Evolutionary conservation across 2,329 filamentous ascomycete genomes (phyloP).

Genomic region (Trichoderma atrobrunneum): DNA sequence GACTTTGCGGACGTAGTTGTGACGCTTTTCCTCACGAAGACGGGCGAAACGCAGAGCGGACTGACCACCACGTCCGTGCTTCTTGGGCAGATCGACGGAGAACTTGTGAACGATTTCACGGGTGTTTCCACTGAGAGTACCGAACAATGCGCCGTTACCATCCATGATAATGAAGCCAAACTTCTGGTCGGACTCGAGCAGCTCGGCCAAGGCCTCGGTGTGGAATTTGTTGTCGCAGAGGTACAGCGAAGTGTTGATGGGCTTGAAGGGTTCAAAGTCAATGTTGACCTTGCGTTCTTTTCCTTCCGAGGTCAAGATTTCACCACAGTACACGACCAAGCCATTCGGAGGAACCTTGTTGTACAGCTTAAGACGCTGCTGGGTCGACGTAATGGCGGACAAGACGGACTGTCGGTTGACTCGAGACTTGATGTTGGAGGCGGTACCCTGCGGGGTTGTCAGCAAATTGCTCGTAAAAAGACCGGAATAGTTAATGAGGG

Average conservation of each 20-base stretch:
- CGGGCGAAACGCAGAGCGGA: constrained; percentile 98
- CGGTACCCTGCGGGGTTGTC: constrained; percentile 70
- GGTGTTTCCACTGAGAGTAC: constrained; percentile 95
- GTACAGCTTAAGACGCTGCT: constrained; percentile 98
- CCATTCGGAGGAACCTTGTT: constrained; percentile 98
- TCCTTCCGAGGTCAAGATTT: constrained; percentile 98
- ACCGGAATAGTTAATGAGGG: not conserved
- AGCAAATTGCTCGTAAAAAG: constrained; percentile 22
- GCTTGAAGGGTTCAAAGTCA: constrained; percentile 99
- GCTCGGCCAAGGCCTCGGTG: constrained; percentile 92
- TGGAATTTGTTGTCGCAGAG: constrained; percentile 99
- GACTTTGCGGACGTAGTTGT: constrained; percentile 99
- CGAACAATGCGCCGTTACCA: constrained; percentile 95
- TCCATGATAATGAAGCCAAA: constrained; percentile 99
- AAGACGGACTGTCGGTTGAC: constrained; percentile 98
- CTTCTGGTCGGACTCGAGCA: constrained; percentile 97
- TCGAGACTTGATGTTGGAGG: constrained; percentile 98
- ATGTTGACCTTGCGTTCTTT: constrained; percentile 99
- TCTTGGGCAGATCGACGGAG: constrained; percentile 97
- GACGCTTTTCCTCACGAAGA: constrained; percentile 98
- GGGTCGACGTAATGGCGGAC: constrained; percentile 97
- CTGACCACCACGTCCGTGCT: constrained; percentile 99
- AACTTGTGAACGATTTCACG: constrained; percentile 97
- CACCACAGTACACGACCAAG: constrained; percentile 97
- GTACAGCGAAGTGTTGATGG: constrained; percentile 98